Percentiles rank a stretch among this genome's conserved stretches.
These are phyloP conservation scores for Paecilomyces variotii DNA, from an alignment of 2,329 filamentous ascomycete genomes.

Conservation along the genomic window DNA sequence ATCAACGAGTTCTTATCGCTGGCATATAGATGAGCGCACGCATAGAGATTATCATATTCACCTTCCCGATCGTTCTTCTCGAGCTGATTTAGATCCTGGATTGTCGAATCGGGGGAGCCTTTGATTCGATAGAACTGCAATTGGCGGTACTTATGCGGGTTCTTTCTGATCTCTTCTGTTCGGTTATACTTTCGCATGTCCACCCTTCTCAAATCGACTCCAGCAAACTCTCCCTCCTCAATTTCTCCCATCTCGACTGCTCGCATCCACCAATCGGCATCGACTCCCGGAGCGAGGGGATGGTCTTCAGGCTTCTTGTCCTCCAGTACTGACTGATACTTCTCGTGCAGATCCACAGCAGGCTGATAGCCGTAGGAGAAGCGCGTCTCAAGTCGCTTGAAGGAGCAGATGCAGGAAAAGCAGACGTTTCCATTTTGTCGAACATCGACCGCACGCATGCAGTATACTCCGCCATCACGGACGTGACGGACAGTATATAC, in stretches of 20 bases:
- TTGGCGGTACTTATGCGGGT: constrained; percentile 31
- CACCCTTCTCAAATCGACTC: constrained; percentile 43
- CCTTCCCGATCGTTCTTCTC: constrained; percentile 19
- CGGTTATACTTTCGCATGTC: constrained; percentile 46
- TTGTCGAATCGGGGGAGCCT: constrained; percentile 27
- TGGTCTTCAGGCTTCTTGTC: constrained; percentile 27
- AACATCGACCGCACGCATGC: constrained; percentile 45
- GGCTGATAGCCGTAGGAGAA: constrained; percentile 24
- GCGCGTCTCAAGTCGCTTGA: constrained; percentile 38
- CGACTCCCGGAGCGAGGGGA: constrained; percentile 23
- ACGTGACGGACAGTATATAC: constrained; percentile 44
- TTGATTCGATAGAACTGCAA: constrained; percentile 40
- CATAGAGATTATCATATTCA: constrained; percentile 45
- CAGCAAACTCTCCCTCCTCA: constrained; percentile 26
- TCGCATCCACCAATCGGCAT: constrained; percentile 29
- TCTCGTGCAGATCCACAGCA: constrained; percentile 15
- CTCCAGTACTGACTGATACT: constrained; percentile 21
- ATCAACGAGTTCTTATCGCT: constrained; percentile 49
- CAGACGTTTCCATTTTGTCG: constrained; percentile 42
- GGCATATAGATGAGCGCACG: constrained; percentile 51
- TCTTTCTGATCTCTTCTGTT: constrained; percentile 14
- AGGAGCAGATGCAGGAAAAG: constrained; percentile 46
- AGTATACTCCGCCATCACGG: constrained; percentile 45
- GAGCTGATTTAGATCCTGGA: constrained; percentile 10
- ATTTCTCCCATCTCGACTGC: constrained; percentile 18